Base-by-base conservation (phyloP, 2,329 filamentous ascomycete genomes). In the Coniochaeta hoffmannii region DNA sequence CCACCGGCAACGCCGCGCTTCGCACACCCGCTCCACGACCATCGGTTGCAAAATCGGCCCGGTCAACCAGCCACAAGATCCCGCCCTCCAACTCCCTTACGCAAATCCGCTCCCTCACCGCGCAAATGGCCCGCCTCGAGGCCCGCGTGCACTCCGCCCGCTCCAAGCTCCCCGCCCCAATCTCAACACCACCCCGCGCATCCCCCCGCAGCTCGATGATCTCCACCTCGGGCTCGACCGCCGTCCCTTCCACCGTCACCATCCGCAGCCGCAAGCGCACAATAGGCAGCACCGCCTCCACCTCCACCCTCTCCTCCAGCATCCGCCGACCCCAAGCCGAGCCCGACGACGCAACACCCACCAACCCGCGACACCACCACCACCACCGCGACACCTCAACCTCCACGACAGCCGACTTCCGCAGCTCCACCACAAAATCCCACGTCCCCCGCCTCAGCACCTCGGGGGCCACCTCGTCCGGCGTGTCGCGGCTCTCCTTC, bases 101-200 rank as follows among this genome's bases (percentile, higher is more conserved):
- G 61, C 94, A 99, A 69, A 96, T 99, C 65, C 90, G 93, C 60
- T 88, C 87, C 30, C 85, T 99, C 61, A 96, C 95, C 57, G 92
- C 90, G 28, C 94, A 97, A 73, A 97, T 97, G 91, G 90, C 97
- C 71, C 89, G 90, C 62, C 85, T 99, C 58, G 94, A 97, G 70
- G 90, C 94, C 60, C 84, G 94, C 46, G 93, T 99, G 10, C 91
- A 97, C 58, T 90, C 87, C 24, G 94, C 88, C 17, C 86, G 91
- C 62, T 97, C 93, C 36, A 96, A 94, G 71, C 81, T 99, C 19
- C 94, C 94, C 2, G 90, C 88, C 1, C 90, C 92, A 2, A 79
- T 83, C 8, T 80, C 77, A 55, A 94, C 88, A 0, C 91, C 92
- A 4, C 90, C 92, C 17, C 85, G 87, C 50, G 80, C 82, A 4